Evolutionary conservation across 805 yeast species (phyloP).

Genomic region (Zygoascus tannicola): DNA sequence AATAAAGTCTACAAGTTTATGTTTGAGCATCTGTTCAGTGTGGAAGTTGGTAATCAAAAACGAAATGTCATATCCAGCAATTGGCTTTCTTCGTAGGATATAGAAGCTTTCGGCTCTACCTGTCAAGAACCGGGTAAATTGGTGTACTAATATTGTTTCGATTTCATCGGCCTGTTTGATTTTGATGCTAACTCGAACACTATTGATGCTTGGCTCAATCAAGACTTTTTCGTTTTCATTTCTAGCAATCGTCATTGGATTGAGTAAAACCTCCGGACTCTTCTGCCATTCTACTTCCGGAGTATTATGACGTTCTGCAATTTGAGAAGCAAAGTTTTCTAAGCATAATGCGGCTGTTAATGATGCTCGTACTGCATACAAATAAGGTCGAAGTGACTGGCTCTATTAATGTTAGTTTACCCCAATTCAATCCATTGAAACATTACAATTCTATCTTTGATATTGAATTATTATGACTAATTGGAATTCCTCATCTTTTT

Average conservation of each 20-base stretch:
- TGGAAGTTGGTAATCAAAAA: slow-evolving; percentile 90
- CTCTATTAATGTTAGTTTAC: no score
- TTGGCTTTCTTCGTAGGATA: slow-evolving; percentile 83
- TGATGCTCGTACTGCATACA: slow-evolving; percentile 87
- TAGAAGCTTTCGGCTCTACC: slow-evolving; percentile 93
- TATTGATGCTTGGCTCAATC: slow-evolving; percentile 89
- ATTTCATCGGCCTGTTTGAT: slow-evolving; percentile 98
- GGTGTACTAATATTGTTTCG: slow-evolving; percentile 87
- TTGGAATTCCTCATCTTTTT: no score
- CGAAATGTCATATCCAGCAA: slow-evolving; percentile 80
- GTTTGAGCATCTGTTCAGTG: slow-evolving; percentile 91
- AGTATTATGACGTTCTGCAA: slow-evolving; percentile 92
- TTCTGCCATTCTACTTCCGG: slow-evolving; percentile 89
- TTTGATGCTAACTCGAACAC: slow-evolving; percentile 81
- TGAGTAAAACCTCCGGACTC: slow-evolving; percentile 74
- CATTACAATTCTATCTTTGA: no score
- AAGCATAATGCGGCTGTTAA: slow-evolving; percentile 88
- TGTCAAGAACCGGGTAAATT: slow-evolving; percentile 86
- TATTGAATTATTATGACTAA: no score
- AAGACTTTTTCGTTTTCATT: slow-evolving; percentile 88
- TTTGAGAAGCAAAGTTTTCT: slow-evolving; percentile 89
- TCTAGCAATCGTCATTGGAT: slow-evolving; percentile 83
- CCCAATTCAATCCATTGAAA: no score
- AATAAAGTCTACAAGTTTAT: slow-evolving; percentile 89
- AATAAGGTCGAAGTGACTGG: slow-evolving; percentile 91